Percentiles rank a stretch among this genome's conserved stretches.
Conservation (phyloP, 345 rosid genomes). For the Arabidopsis suecica region DNA sequence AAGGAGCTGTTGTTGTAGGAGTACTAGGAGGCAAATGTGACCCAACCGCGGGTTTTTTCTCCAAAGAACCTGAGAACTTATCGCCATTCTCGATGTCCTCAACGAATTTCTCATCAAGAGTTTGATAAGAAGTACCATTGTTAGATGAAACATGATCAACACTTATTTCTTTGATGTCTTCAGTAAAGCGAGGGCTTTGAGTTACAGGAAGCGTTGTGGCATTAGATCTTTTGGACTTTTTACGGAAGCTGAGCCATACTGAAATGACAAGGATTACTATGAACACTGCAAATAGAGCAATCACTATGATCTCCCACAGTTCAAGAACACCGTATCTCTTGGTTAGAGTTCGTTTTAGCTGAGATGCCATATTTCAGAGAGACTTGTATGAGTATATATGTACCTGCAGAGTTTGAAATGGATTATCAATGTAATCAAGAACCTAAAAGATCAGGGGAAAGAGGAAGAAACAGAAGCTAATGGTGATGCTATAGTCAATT, state of each 20-base stretch:
- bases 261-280: slow-evolving; percentile 62
- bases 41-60: slow-evolving; percentile 53
- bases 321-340: slow-evolving; percentile 62
- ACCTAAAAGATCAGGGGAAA: not conserved
- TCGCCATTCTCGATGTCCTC: slow-evolving; percentile 79
- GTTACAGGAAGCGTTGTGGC: slow-evolving; percentile 53
- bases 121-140: slow-evolving; percentile 46
- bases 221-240: slow-evolving; percentile 64
- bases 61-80: slow-evolving; percentile 62
- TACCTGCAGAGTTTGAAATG: slow-evolving; percentile 40
- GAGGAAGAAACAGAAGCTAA: not conserved
- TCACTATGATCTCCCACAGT: slow-evolving; percentile 75
- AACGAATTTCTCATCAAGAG: slow-evolving; percentile 57
- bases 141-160: slow-evolving; percentile 80
- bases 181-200: slow-evolving; percentile 56
- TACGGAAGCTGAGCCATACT: slow-evolving; percentile 75
- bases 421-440: slow-evolving; percentile 25
- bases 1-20: slow-evolving; percentile 61
- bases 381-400: slow-evolving; percentile 34
- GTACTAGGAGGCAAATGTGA: slow-evolving; percentile 64
- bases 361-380: slow-evolving; percentile 56
- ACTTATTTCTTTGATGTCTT: slow-evolving; percentile 88
- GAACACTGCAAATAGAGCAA: slow-evolving; percentile 63
- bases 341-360: slow-evolving; percentile 61
- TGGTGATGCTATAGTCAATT: not conserved